A percentile compares a stretch with the other conserved stretches of the same genome.
Conservation (phyloP, 2,329 filamentous ascomycete genomes). For the Talaromyces sp. region DNA sequence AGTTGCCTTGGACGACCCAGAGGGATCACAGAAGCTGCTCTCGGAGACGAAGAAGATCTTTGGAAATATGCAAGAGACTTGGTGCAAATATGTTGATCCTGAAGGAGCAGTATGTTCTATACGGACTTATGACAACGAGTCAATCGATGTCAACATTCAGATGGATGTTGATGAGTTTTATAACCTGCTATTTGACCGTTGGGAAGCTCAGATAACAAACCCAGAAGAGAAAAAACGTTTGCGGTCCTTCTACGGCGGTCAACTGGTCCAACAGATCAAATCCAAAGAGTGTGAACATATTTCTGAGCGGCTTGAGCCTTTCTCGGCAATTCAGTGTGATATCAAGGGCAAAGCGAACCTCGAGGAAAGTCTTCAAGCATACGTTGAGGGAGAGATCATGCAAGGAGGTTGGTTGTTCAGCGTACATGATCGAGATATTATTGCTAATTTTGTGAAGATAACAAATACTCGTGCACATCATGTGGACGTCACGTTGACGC, state of each 20-base stretch:
- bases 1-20: slow-evolving; percentile 55
- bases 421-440: neutral
- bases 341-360: slow-evolving; percentile 87
- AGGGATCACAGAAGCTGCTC: slow-evolving; percentile 64
- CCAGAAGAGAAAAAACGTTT: slow-evolving; percentile 68
- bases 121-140: slow-evolving; percentile 74
- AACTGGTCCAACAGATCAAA: slow-evolving; percentile 90
- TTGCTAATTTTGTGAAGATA: slow-evolving; percentile 56
- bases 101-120: slow-evolving; percentile 69
- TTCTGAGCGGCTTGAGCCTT: slow-evolving; percentile 83
- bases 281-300: slow-evolving; percentile 93
- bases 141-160: slow-evolving; percentile 82
- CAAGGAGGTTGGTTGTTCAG: slow-evolving; percentile 63
- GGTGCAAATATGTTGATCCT: slow-evolving; percentile 70
- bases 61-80: slow-evolving; percentile 78
- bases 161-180: slow-evolving; percentile 99
- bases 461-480: slow-evolving; percentile 94
- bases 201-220: slow-evolving; percentile 74
- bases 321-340: slow-evolving; percentile 92
- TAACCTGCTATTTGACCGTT: slow-evolving; percentile 85
- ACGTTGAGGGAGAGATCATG: slow-evolving; percentile 93
- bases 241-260: slow-evolving; percentile 82
- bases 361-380: slow-evolving; percentile 86
- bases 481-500: slow-evolving; percentile 89
- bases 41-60: slow-evolving; percentile 78